Base-by-base conservation (phyloP, 1,139 yeast species). In the Meyerozyma guilliermondii region DNA sequence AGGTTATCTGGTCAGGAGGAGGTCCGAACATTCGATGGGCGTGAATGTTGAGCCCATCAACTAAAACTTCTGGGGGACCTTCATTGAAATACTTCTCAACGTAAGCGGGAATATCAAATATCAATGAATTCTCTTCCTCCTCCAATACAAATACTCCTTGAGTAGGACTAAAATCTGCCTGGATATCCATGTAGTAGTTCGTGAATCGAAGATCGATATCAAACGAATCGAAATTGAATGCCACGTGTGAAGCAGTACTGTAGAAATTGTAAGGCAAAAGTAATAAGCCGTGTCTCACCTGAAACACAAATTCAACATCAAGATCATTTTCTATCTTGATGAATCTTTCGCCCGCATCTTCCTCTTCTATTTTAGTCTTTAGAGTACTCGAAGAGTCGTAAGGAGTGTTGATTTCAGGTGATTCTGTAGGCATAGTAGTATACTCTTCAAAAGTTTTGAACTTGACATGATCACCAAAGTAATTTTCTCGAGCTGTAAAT, bases 11-110 rank as follows among this genome's bases (percentile, higher is more conserved):
- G 2, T 74, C 70, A 0, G 97, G 97, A 0, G 96, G 96, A 1
- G 88, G 60, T 0, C 98, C 98, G 69, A 89, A 88, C 81, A 89
- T 80, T 55, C 98, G 74, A 58, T 91, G 96, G 1, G 96, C 92
- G 60, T 86, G 95, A 13, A 87, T 72, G 5, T 74, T 57, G 20
- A 89, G 57, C 0, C 89, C 88, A 52, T 82, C 86, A 39, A 87
- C 73, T 10, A 66, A 60, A 11, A 87, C 51, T 29, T 79, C 78
- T 3, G 78, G 70, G 3, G 53, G 50, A 4, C 40, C 39, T 4
- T 43, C 33, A 7, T 20, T 16, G 17, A 60, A 57, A 42, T 60
- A 56, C 11, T 41, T 40, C 16, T 54, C 45, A 3, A 47, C 48
- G 50, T 71, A 71, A 11, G 44, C 47, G 1, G 54, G 51, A 8